Evolutionary conservation across 1,284 basidiomycete genomes (phyloP).

Genomic region (Thecaphora thlaspeos): DNA sequence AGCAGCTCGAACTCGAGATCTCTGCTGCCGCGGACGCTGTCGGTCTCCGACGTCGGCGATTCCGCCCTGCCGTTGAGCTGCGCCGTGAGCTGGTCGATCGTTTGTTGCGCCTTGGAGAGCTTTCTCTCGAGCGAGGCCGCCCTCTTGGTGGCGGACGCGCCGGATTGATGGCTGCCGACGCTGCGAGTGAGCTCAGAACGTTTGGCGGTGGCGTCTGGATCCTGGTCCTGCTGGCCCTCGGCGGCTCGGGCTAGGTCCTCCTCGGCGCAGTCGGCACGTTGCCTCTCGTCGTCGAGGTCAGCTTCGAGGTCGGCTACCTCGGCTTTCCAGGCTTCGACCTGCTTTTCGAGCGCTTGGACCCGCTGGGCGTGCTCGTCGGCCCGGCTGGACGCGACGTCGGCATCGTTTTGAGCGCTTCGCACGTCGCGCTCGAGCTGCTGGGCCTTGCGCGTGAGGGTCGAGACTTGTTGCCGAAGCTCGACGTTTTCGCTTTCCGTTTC

Average conservation of each 20-base stretch:
- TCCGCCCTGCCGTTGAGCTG: background rate
- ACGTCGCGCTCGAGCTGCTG: background rate
- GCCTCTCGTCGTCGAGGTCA: background rate
- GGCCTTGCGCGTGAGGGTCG: background rate
- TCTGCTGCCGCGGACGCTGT: conserved; percentile 1
- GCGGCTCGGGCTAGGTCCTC: background rate
- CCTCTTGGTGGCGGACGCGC: background rate
- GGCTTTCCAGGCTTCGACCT: background rate
- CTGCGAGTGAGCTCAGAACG: background rate
- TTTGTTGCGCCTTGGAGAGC: background rate
- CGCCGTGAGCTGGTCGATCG: background rate
- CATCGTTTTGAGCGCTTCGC: background rate
- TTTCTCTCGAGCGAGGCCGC: background rate
- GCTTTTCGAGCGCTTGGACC: background rate
- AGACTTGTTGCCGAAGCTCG: background rate
- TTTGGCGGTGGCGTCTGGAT: background rate
- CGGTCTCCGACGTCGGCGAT: background rate
- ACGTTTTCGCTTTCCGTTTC: background rate
- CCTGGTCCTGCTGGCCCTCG: too few species aligned
- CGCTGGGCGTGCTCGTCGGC: background rate
- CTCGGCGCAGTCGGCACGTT: background rate
- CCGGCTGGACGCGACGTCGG: background rate
- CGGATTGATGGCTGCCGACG: background rate
- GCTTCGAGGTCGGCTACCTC: background rate
- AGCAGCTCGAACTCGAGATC: conserved; percentile 21